phyloP scores from a whole-genome alignment of 1,284 basidiomycete genomes.

The Cutaneotrichosporon sp. region DNA sequence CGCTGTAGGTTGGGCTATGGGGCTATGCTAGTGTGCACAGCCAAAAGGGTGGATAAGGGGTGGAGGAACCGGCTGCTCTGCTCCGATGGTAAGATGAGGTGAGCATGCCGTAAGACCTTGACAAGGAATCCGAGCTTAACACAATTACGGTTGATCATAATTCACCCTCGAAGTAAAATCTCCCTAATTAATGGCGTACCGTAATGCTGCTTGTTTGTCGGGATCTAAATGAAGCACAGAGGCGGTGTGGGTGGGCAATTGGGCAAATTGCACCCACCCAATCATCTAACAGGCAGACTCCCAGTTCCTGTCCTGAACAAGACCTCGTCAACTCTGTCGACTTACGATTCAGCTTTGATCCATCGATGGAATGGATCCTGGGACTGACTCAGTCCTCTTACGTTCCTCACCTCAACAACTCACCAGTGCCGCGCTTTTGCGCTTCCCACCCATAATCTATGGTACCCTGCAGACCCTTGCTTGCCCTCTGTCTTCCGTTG shows the following conservation, averaged over 20 bases:
- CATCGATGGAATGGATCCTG: background rate
- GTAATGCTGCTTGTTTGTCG: background rate
- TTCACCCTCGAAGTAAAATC: background rate
- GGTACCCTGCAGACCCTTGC: background rate
- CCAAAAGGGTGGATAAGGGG: background rate
- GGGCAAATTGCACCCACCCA: too few relatives aligned
- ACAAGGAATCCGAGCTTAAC: constrained; percentile 1
- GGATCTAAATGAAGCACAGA: background rate
- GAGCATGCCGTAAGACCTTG: background rate
- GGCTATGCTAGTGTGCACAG: background rate
- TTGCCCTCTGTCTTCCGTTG: background rate
- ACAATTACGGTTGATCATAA: background rate
- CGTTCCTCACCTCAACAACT: background rate
- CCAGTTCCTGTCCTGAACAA: too few relatives aligned
- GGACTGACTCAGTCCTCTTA: background rate
- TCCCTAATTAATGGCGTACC: background rate
- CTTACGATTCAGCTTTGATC: too few relatives aligned
- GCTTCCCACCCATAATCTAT: background rate
- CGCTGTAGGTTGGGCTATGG: background rate
- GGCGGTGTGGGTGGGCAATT: background rate
- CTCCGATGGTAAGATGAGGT: background rate
- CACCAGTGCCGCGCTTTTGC: background rate
- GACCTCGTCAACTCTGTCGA: too few relatives aligned
- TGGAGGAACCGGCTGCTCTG: background rate
- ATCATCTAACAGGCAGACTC: too few relatives aligned